These are phyloP conservation scores for Coelastrella sp. DNA, from an alignment of 139 green algal species.

Conservation along the genomic window DNA sequence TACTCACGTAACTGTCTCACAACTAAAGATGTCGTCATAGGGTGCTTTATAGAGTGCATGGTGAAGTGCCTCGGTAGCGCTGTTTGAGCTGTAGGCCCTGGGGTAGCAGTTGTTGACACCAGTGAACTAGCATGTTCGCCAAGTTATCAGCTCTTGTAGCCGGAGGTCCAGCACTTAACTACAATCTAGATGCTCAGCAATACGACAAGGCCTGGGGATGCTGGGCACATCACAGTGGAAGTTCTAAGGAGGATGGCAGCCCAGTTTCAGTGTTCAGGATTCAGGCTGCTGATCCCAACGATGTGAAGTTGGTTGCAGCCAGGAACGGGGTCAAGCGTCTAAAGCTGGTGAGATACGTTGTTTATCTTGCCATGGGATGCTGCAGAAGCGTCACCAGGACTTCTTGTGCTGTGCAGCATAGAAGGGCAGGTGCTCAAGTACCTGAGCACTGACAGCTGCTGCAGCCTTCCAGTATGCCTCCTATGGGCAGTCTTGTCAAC, in stretches of 20 bases:
- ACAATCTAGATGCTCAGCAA: constrained; percentile 67
- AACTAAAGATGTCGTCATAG: no score
- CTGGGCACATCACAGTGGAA: constrained; percentile 83
- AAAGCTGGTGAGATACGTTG: constrained; percentile 65
- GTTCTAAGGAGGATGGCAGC: constrained; percentile 71
- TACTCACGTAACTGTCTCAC: no score
- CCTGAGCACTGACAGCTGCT: no score
- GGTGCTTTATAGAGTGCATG: no score
- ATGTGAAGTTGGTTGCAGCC: constrained; percentile 72
- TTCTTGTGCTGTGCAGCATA: not conserved
- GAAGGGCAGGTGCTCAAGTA: no score
- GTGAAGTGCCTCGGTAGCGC: no score
- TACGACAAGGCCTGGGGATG: constrained; percentile 69
- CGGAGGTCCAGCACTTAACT: constrained; percentile 74
- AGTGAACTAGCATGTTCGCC: constrained; percentile 78
- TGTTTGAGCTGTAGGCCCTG: no score
- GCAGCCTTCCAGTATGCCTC: no score
- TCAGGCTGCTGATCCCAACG: constrained; percentile 60
- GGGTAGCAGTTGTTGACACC: not conserved
- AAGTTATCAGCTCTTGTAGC: constrained; percentile 81
- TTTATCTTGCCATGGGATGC: no score
- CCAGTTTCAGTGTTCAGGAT: constrained; percentile 86
- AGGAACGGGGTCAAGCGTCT: constrained; percentile 88
- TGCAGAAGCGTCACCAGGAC: not conserved
- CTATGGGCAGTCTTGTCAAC: no score